Percentiles rank a stretch among this genome's conserved stretches.
Evolutionary conservation across 2,329 filamentous ascomycete species (phyloP).

Genomic region (Fusarium irregulare): DNA sequence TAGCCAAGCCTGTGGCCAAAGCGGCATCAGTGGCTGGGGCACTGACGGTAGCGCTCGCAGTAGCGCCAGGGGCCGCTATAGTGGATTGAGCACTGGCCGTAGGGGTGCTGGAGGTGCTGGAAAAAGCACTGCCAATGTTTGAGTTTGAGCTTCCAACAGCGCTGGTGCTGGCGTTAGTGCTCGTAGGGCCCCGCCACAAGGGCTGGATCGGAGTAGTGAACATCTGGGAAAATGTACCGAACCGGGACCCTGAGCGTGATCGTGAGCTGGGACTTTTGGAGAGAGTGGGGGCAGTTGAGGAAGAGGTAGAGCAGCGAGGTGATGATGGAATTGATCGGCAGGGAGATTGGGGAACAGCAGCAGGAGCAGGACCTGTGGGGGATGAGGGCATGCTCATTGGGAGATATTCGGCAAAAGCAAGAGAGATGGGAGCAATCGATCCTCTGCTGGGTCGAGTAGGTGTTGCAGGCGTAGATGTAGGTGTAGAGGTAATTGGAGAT

Average conservation of each 20-base stretch:
- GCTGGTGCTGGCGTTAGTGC: constrained; percentile 15
- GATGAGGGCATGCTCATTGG: constrained; percentile 25
- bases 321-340: constrained; percentile 36
- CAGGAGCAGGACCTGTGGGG: constrained; percentile 24
- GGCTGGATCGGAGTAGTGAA: constrained; percentile 41
- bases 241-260: constrained; percentile 41
- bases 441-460: constrained; percentile 33
- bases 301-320: constrained; percentile 42
- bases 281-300: constrained; percentile 42
- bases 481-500: constrained; percentile 6
- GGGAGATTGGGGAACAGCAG: constrained; percentile 13
- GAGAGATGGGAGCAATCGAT: constrained; percentile 20
- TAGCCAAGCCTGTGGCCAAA: constrained; percentile 28
- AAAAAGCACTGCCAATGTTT: constrained; percentile 19
- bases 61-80: constrained; percentile 24
- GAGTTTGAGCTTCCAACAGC: constrained; percentile 2
- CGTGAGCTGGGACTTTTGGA: constrained; percentile 47
- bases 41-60: constrained; percentile 32
- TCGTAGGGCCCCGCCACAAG: constrained; percentile 42
- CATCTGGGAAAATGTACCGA: constrained; percentile 45
- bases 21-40: constrained; percentile 37
- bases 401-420: constrained; percentile 24
- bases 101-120: constrained; percentile 33
- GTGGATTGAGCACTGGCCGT: constrained; percentile 31
- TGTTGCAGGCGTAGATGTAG: constrained; percentile 31